Evolutionary conservation across 1,139 yeast genomes (phyloP).

Genomic region (Candida labiduridarum): DNA sequence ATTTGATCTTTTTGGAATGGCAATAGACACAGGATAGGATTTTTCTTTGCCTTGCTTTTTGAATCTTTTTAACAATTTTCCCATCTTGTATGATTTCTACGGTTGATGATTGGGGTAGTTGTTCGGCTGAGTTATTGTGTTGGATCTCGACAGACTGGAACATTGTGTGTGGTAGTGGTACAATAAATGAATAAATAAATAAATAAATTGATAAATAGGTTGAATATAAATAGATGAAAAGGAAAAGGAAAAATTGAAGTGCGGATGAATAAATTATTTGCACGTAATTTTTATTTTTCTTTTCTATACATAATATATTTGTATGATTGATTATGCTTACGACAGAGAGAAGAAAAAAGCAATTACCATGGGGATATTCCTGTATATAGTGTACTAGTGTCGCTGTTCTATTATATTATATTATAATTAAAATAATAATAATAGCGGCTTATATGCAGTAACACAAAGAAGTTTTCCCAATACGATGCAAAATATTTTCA

Average conservation of each 20-base stretch:
- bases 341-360: no score
- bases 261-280: no score
- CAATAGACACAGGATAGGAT: conserved; percentile 62
- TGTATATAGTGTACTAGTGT: no score
- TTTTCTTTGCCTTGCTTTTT: conserved; percentile 58
- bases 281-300: no score
- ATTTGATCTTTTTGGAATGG: conserved; percentile 62
- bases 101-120: background rate
- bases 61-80: conserved; percentile 55
- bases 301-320: no score
- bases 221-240: background rate
- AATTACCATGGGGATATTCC: no score
- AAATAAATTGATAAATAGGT: background rate
- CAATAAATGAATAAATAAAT: background rate
- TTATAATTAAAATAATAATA: no score
- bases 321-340: no score
- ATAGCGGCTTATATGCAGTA: no score
- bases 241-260: background rate
- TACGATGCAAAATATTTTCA: no score
- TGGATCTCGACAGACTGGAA: background rate
- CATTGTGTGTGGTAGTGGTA: background rate
- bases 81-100: conserved; percentile 10
- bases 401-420: no score
- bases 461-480: no score
- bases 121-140: background rate